phyloP scores from a whole-genome alignment of 1,284 basidiomycete species.

The Moesziomyces sp. region DNA sequence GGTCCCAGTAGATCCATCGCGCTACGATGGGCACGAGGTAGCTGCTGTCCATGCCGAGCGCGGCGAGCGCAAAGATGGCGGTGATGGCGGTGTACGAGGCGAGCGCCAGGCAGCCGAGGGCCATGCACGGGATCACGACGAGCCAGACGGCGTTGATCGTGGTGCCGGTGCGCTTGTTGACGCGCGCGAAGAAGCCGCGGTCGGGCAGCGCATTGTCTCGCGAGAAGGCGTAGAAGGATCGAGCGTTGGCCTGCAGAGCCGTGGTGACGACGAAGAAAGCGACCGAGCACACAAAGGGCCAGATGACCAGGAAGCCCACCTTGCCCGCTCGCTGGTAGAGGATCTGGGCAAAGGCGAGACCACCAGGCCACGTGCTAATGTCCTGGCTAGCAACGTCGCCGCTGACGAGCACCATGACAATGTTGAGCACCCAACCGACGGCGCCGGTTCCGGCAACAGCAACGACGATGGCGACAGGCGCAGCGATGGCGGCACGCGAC shows the following conservation, averaged over 20 bases:
- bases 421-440: conserved; percentile 67
- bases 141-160: conserved; percentile 86
- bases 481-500: conserved; percentile 85
- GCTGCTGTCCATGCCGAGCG: conserved; percentile 83
- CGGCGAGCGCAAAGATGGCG: conserved; percentile 70
- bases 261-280: conserved; percentile 70
- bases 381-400: conserved; percentile 60
- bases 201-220: conserved; percentile 87
- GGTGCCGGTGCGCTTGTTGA: conserved; percentile 74
- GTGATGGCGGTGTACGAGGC: conserved; percentile 59
- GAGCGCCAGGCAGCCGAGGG: conserved; percentile 58
- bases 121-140: conserved; percentile 72
- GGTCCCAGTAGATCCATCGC: conserved; percentile 78
- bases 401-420: conserved; percentile 81
- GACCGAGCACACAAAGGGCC: conserved; percentile 65
- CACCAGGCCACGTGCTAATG: conserved; percentile 57
- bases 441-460: conserved; percentile 73
- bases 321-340: conserved; percentile 58
- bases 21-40: conserved; percentile 68
- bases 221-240: conserved; percentile 89
- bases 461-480: conserved; percentile 80
- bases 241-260: conserved; percentile 84
- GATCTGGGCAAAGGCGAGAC: conserved; percentile 65
- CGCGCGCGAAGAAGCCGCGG: conserved; percentile 79
- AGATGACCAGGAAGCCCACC: conserved; percentile 76